Conservation (phyloP, 208 protist genomes). For the Plasmodiophora brassicae region DNA sequence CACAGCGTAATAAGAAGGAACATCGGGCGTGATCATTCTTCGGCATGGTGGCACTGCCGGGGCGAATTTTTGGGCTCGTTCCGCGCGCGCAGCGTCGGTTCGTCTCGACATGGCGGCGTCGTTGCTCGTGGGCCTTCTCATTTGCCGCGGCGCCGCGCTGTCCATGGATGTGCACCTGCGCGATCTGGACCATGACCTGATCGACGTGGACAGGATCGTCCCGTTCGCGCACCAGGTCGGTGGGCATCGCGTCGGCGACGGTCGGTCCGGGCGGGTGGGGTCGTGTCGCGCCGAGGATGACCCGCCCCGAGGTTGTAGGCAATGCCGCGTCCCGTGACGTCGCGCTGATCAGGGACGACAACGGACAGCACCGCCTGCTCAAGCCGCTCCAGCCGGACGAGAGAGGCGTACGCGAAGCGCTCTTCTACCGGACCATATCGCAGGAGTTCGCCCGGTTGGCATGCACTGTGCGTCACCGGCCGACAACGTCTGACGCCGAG, state of each 20-base stretch:
- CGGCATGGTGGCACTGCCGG: too few species aligned
- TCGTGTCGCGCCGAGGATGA: not conserved
- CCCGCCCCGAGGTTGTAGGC: not conserved
- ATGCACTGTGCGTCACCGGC: not conserved
- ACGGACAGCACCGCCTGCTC: not conserved
- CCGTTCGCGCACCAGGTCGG: not conserved
- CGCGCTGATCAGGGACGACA: not conserved
- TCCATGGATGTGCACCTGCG: too few species aligned
- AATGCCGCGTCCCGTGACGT: not conserved
- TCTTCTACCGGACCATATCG: not conserved
- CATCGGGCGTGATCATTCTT: too few species aligned
- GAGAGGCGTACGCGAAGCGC: not conserved
- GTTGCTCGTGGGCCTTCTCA: too few species aligned
- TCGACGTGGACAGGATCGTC: not conserved
- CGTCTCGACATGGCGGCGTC: too few species aligned
- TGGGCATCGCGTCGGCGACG: not conserved
- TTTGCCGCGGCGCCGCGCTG: too few species aligned
- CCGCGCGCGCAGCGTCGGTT: too few species aligned
- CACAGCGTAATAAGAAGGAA: too few species aligned
- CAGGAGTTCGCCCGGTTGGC: not conserved
- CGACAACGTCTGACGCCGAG: not conserved
- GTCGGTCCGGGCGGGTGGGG: not conserved
- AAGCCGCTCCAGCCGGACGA: slow-evolving; percentile 2
- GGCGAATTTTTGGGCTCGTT: too few species aligned
- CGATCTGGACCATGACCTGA: too few species aligned